Evolutionary conservation across 305 asterid genomes (phyloP).

Genomic region (Rubia peregrina): DNA sequence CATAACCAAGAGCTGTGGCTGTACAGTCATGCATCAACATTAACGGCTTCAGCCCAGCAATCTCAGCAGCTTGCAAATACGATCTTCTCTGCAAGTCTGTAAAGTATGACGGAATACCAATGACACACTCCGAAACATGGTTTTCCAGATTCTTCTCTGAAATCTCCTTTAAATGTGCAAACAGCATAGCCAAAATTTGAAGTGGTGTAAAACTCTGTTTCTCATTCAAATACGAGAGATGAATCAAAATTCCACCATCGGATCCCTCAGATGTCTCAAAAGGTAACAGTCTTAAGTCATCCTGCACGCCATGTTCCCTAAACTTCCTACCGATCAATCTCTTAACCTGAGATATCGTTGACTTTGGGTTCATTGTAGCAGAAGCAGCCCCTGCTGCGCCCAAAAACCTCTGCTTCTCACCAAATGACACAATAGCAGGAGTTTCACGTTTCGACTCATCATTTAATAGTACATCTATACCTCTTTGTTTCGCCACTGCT

Average conservation of each 20-base stretch:
- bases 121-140: constrained; percentile 60
- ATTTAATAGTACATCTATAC: constrained; percentile 79
- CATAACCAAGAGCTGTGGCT: constrained; percentile 88
- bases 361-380: constrained; percentile 80
- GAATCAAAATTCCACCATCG: constrained; percentile 73
- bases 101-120: constrained; percentile 77
- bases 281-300: constrained; percentile 63
- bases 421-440: constrained; percentile 79
- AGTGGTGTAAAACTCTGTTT: constrained; percentile 62
- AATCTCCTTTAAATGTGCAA: constrained; percentile 68
- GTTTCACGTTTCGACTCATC: constrained; percentile 91
- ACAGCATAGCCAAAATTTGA: constrained; percentile 78
- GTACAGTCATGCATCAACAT: constrained; percentile 92
- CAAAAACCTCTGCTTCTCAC: constrained; percentile 86
- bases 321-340: constrained; percentile 70
- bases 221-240: constrained; percentile 54
- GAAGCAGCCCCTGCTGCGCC: constrained; percentile 93
- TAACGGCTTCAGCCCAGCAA: constrained; percentile 73
- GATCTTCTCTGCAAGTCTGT: constrained; percentile 83
- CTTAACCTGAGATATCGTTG: constrained; percentile 86
- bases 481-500: constrained; percentile 74
- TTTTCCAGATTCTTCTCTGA: constrained; percentile 66
- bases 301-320: constrained; percentile 54
- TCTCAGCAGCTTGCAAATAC: constrained; percentile 82
- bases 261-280: constrained; percentile 66